Evolutionary conservation across 345 rosid species (phyloP), one percentile per base, ranked within the genome.

Genomic region (Arabidopsis suecica): DNA sequence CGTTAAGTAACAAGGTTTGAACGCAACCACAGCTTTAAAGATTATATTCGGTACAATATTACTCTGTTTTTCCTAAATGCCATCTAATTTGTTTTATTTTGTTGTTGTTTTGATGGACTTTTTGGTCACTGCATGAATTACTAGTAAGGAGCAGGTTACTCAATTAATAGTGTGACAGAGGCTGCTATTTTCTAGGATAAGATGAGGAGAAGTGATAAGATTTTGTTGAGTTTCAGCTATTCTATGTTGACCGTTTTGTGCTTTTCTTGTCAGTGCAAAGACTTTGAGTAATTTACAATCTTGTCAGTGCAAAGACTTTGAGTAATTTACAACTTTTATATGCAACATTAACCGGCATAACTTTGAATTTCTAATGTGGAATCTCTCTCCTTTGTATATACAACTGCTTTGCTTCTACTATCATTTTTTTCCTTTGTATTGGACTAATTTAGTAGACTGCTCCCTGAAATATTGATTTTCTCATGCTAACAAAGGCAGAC

Each of bases 1-100:
- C 85, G 61, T 82, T 89, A 67, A 79, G 79, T 79, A 78, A 86
- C 58, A 92, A 95, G 97, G 97, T 90, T 47, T 72, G 74, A 72
- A 66, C 58, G 48, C 41, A 71, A 64, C 76, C 57, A 30, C 76
- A 65, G 23, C 61, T 76, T 54, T 45, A 22, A 61, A 69, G 41
- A 51, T 68, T 42, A 22, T 36, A 42, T 73, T 65, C 40, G 22
- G 65, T 34, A 54, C 45, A 55, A 9, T 74, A 65, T 65, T 9
- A 68, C 47, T 61, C 56, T 63, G 68, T 67, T 48, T 60, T 23
- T 37, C 56, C 28, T 42, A 54, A 37, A 49, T 65, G 61, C 69
- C 38, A 22, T 61, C 45, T 59, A 40, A 25, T 59, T 37, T 51
- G 16, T 53, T 14, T 49, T 33, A 53, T 11, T 23, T 60, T 22